Evolutionary conservation across 1,139 yeast genomes (phyloP), one percentile per base, ranked within the genome.

Genomic region (Candida sojae): DNA sequence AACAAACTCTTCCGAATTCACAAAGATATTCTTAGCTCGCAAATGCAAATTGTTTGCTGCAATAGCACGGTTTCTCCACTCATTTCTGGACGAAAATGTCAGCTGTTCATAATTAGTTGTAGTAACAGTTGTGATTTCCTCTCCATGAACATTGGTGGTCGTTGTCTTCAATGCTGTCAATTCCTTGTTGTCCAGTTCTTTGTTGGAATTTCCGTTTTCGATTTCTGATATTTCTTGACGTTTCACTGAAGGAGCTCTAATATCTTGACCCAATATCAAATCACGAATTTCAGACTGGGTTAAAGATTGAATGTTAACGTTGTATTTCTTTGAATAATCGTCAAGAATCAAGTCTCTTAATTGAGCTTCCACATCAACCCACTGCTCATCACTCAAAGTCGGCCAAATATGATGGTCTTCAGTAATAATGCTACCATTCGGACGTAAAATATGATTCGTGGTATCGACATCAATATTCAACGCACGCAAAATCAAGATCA

Each of bases 261-360:
- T 86, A 56, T 90, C 96, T 71, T 93, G 98, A 21, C 99, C 99
- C 50, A 95, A 77, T 48, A 95, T 92, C 61, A 95, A 79, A 68
- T 95, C 99, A 48, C 97, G 80, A 37, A 95, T 88, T 68, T 95
- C 99, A 13, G 91, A 84, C 65, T 92, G 97, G 0, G 99, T 95
- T 54, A 95, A 75, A 0, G 97, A 83, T 46, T 89, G 86, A 44
- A 92, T 84, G 59, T 90, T 89, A 42, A 93, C 91, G 57, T 88
- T 87, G 64, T 91, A 86, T 65, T 88, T 87, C 67, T 84, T 84
- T 35, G 96, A 88, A 61, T 90, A 93, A 61, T 92, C 97, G 48
- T 80, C 79, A 54, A 95, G 73, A 52, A 95, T 91, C 64, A 95
- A 71, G 61, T 93, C 99, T 53, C 97, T 83, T 56, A 95, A 72